Evolutionary conservation across 1,284 basidiomycete species (phyloP), one percentile per base, ranked within the genome.

Genomic region (Lignosus rhinocerotis): DNA sequence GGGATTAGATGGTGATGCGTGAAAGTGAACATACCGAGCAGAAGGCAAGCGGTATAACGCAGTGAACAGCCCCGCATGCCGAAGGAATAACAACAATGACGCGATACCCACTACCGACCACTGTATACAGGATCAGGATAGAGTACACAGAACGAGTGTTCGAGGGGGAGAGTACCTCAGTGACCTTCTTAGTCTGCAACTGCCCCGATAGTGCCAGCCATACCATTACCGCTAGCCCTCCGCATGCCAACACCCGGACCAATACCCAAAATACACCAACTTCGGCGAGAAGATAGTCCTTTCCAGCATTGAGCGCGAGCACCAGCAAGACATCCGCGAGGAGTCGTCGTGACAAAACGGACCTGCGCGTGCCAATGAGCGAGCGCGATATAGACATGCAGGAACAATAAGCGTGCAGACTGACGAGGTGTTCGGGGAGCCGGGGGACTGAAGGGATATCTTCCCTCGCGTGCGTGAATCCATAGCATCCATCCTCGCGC

Each of bases 191-290:
- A 64, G 78, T 84, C 50, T 75, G 74, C 56, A 83, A 66, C 66
- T 84, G 78, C 5, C 82, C 80, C 0, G 80, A 82, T 46, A 76
- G 63, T 1, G 72, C 78, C 61, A 86, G 83, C 84, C 86, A 85
- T 14, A 82, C 70, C 34, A 88, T 60, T 45, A 82, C 78, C 19
- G 81, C 84, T 51, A 89, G 66, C 21, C 81, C 87, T 34, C 82
- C 86, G 64, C 83, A 83, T 4, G 85, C 86, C 52, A 91, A 75
- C 44, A 88, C 78, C 60, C 88, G 76, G 74, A 90, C 85, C 32
- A 87, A 76, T 19, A 88, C 76, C 90, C 88, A 90, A 68, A 90
- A 87, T 6, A 87, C 81, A 11, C 86, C 86, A 19, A 86, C 79
- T 71, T 89, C 84, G 49, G 80, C 76, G 48, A 91, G 73, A 3